These are phyloP conservation scores for Cymodocea nodosa DNA, from an alignment of 116 monocot genomes.

Conservation along the genomic window DNA sequence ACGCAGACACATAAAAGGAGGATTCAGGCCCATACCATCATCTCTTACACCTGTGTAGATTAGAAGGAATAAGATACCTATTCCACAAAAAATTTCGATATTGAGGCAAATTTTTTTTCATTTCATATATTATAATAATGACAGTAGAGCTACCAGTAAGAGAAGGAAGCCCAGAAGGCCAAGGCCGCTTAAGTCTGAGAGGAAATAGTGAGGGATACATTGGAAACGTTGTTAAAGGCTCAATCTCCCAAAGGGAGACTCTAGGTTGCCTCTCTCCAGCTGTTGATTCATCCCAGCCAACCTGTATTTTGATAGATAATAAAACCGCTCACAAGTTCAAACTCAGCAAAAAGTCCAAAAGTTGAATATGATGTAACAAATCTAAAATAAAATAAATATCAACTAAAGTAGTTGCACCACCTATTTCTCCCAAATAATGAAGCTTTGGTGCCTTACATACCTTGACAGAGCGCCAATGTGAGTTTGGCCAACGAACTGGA, in stretches of 20 bases:
- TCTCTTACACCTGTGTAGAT: constrained; percentile 33
- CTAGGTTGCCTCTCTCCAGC: constrained; percentile 88
- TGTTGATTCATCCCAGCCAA: constrained; percentile 92
- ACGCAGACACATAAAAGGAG: constrained; percentile 68
- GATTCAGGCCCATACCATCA: constrained; percentile 50
- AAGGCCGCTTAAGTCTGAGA: constrained; percentile 67
- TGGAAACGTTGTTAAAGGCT: constrained; percentile 83
- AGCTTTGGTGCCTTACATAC: constrained; percentile 12
- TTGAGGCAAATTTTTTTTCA: no score
- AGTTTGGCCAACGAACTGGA: constrained; percentile 74
- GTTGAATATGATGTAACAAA: background rate
- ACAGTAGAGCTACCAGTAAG: constrained; percentile 29
- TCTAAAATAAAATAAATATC: background rate
- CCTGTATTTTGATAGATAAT: constrained; percentile 21
- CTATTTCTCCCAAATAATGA: no score
- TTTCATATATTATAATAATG: background rate
- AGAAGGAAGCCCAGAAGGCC: constrained; percentile 59
- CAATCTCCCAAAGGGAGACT: constrained; percentile 89
- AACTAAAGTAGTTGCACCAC: no score
- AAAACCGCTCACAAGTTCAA: no score
- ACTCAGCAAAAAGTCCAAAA: no score
- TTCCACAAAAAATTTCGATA: background rate
- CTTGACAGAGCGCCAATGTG: constrained; percentile 94
- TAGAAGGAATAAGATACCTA: background rate
- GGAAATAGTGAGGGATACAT: constrained; percentile 85